A percentile compares a stretch with the other conserved stretches of the same genome.
Conservation (phyloP, 179 eudicot species). For the Spinacia oleracea region DNA sequence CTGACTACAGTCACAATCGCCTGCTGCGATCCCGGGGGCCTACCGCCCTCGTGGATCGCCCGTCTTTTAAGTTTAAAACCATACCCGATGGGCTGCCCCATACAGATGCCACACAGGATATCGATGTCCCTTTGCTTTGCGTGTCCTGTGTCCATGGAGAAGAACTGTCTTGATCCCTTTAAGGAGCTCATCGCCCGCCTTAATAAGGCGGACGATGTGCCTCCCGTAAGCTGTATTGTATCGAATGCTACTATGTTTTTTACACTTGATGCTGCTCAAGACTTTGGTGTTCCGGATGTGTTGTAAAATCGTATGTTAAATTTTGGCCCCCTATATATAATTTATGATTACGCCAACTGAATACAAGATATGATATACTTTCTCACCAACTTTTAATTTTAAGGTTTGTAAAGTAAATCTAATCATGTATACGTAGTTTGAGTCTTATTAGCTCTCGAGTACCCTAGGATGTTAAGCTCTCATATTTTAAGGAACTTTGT, state of each 20-base stretch:
- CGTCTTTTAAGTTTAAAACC: constrained; percentile 28
- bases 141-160: constrained; percentile 6
- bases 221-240: constrained; percentile 26
- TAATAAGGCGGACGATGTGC: constrained; percentile 10
- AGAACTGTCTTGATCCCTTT: constrained; percentile 7
- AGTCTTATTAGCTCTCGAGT: too few species aligned
- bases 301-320: too few species aligned
- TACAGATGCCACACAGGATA: constrained; percentile 3
- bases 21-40: constrained; percentile 25
- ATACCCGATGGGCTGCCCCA: constrained; percentile 36
- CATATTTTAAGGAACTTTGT: too few species aligned
- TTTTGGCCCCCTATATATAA: too few species aligned
- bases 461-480: too few species aligned
- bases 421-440: too few species aligned
- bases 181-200: constrained; percentile 19
- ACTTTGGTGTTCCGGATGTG: constrained; percentile 25
- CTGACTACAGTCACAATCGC: constrained; percentile 28
- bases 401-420: too few species aligned
- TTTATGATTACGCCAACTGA: constrained; percentile 19
- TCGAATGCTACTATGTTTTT: constrained; percentile 31
- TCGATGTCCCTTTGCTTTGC: constrained; percentile 19
- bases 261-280: constrained; percentile 24
- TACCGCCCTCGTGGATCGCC: constrained; percentile 19
- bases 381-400: too few species aligned
- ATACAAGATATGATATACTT: too few species aligned